Percentiles rank a stretch among this genome's conserved stretches.
These are phyloP conservation scores for Phytopythium boreale DNA, from an alignment of 352 stramenopile species.

Conservation along the genomic window DNA sequence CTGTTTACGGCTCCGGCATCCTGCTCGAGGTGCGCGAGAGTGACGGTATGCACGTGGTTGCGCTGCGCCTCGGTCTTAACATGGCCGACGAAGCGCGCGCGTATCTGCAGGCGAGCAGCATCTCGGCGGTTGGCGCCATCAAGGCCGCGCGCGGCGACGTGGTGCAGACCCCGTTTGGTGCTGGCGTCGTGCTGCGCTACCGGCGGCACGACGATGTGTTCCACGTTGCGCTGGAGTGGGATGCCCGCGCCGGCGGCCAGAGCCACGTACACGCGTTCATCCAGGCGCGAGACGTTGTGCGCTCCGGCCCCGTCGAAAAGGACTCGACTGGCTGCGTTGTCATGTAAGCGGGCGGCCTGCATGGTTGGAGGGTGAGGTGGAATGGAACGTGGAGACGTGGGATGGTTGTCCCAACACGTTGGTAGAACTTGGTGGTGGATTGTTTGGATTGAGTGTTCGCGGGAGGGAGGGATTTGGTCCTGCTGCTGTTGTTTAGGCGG, in stretches of 20 bases:
- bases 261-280: constrained; percentile 68
- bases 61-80: constrained; percentile 48
- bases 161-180: constrained; percentile 76
- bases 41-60: constrained; percentile 73
- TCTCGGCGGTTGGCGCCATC: constrained; percentile 41
- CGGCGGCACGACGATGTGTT: constrained; percentile 61
- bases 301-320: constrained; percentile 55
- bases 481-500: background rate
- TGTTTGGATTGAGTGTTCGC: background rate
- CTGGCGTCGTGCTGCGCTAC: constrained; percentile 68
- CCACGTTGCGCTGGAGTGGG: constrained; percentile 68
- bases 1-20: constrained; percentile 71
- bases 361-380: constrained; percentile 21
- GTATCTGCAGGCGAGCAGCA: constrained; percentile 58
- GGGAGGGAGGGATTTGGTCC: background rate
- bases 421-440: background rate
- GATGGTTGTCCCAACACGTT: background rate
- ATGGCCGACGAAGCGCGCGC: constrained; percentile 43
- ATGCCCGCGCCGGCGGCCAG: constrained; percentile 27
- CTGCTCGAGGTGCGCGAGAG: constrained; percentile 50
- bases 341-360: constrained; percentile 31
- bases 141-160: constrained; percentile 73
- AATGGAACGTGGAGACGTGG: background rate
- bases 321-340: constrained; percentile 52
- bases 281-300: constrained; percentile 47